phyloP scores from a whole-genome alignment of 805 yeast species.

The Candida argentea region DNA sequence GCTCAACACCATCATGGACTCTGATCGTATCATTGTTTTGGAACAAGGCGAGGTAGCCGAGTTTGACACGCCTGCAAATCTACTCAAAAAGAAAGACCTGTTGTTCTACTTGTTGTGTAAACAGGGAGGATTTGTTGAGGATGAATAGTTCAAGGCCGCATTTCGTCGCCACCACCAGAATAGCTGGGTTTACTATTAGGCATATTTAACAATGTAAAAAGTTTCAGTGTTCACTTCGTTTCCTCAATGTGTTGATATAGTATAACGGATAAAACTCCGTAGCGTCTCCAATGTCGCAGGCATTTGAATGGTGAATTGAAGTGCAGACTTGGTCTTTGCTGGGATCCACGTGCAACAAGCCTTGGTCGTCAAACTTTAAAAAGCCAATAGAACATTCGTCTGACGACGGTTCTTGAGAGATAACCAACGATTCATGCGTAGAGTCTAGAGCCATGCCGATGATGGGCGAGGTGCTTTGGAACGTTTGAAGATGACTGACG shows the following conservation, averaged over 20 bases:
- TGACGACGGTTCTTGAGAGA: slow-evolving; percentile 22
- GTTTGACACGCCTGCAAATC: slow-evolving; percentile 59
- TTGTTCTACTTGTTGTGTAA: slow-evolving; percentile 73
- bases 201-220: no score
- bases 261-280: slow-evolving; percentile 40
- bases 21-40: slow-evolving; percentile 66
- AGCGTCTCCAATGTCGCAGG: slow-evolving; percentile 23
- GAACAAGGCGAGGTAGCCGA: slow-evolving; percentile 71
- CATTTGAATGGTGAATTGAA: slow-evolving; percentile 16
- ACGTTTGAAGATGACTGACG: slow-evolving; percentile 20
- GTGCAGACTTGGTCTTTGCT: slow-evolving; percentile 8
- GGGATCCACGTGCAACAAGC: slow-evolving; percentile 5
- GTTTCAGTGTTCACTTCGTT: slow-evolving; percentile 52
- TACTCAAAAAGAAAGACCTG: slow-evolving; percentile 57
- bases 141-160: slow-evolving; percentile 1
- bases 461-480: slow-evolving; percentile 14
- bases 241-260: slow-evolving; percentile 39
- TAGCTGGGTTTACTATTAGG: background rate
- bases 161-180: background rate
- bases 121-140: slow-evolving; percentile 59
- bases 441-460: slow-evolving; percentile 18
- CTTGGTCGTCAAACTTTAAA: slow-evolving; percentile 11
- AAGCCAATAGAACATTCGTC: slow-evolving; percentile 16
- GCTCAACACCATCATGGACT: slow-evolving; percentile 72
- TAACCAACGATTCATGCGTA: slow-evolving; percentile 11